Conservation (phyloP, 495 filamentous ascomycete species). For the Lentithecium fluviatile region DNA sequence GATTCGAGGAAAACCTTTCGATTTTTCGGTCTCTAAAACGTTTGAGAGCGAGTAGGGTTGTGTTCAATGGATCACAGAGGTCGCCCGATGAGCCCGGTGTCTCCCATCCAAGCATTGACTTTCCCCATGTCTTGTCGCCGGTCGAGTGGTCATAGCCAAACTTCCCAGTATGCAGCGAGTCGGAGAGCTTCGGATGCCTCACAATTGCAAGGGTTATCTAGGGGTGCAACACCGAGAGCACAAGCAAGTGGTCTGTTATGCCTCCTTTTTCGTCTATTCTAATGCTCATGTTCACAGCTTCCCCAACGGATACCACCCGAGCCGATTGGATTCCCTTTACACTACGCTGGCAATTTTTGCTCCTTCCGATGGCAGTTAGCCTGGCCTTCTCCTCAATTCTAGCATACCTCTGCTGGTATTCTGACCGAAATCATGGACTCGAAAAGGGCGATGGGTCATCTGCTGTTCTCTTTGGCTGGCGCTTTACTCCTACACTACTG, state of each 20-base stretch:
- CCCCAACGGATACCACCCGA: neutral
- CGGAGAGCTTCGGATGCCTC: neutral
- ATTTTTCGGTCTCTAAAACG: neutral
- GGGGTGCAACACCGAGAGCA: neutral
- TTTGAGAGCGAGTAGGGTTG: neutral
- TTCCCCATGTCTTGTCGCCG: neutral
- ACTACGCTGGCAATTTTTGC: neutral
- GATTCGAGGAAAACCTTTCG: neutral
- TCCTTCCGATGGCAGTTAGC: neutral
- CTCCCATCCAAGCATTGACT: neutral
- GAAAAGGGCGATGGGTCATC: neutral
- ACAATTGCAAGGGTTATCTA: neutral
- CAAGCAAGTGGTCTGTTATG: too few species aligned
- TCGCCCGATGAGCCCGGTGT: neutral
- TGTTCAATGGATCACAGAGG: neutral
- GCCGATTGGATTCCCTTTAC: neutral
- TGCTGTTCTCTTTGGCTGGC: conserved; percentile 5
- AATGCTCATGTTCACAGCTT: neutral
- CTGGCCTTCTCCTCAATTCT: neutral
- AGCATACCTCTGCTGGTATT: conserved; percentile 3
- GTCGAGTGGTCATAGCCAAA: neutral
- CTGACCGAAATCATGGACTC: neutral
- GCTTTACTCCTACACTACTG: conserved; percentile 3
- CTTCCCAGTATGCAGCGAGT: neutral
- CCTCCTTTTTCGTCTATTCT: too few species aligned